Evolutionary conservation across 805 yeast species (phyloP), one percentile per base, ranked within the genome.

Genomic region (Myxozyma neotropica): DNA sequence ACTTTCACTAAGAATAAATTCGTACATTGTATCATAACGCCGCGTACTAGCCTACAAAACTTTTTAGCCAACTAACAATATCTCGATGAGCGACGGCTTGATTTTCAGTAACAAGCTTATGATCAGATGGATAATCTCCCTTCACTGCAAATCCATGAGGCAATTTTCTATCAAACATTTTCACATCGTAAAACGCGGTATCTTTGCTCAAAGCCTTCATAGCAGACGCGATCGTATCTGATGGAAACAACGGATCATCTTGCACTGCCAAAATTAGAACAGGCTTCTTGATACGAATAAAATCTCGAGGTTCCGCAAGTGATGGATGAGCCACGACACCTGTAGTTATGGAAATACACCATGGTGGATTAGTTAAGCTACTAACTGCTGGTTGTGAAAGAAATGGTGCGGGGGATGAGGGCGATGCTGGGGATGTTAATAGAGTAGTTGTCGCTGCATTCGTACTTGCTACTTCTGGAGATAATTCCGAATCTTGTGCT

Each of bases 91-190:
- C 65, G 2, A 29, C 19, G 4, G 50, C 56, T 33, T 61, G 65
- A 19, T 60, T 38, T 31, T 61, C 64, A 2, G 54, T 29, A 4
- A 61, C 47, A 8, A 59, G 60, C 23, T 56, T 36, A 38, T 59
- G 55, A 26, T 54, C 55, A 7, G 47, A 23, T 35, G 74, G 68
- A 57, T 76, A 76, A 55, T 76, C 79, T 5, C 78, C 77, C 43
- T 75, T 73, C 29, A 76, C 76, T 1, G 75, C 77, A 68, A 76
- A 76, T 1, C 79, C 78, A 64, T 76, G 78, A 3, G 79, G 79
- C n/a, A 75, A 61, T 6, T 61, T 63, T 8, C 57, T 43, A 40
- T 54, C 70, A 39, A 45, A 57, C 21, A 57, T 49, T 60, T 43
- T 63, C 51, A 65, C 67, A 12, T 60, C 66, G 42, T 65, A 61